Percentiles rank a stretch among this genome's conserved stretches.
These are phyloP conservation scores for Penicillium tannophilum DNA, from an alignment of 495 filamentous ascomycete species.

Conservation along the genomic window DNA sequence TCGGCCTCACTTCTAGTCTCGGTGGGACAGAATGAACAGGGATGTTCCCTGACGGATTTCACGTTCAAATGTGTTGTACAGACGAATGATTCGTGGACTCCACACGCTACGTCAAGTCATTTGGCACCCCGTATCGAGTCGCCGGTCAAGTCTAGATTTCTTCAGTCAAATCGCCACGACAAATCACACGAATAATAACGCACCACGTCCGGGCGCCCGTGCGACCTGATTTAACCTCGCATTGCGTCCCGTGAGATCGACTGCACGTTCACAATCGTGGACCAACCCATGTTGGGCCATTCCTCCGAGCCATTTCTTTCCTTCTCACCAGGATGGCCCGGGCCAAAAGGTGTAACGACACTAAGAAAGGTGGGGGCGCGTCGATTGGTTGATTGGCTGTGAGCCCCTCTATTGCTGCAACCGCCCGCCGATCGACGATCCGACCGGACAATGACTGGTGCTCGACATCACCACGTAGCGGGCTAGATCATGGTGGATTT, in stretches of 20 bases:
- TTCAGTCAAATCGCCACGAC: neutral
- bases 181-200: slow-evolving; percentile 14
- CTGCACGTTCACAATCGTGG: slow-evolving; percentile 31
- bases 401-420: slow-evolving; percentile 16
- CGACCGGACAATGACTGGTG: slow-evolving; percentile 34
- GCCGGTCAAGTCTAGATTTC: neutral
- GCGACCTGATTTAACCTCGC: slow-evolving; percentile 38
- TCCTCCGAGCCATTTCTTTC: slow-evolving; percentile 11
- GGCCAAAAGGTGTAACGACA: slow-evolving; percentile 31
- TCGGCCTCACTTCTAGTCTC: neutral
- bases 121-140: neutral
- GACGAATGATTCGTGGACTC: too few relatives aligned
- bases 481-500: slow-evolving; percentile 33
- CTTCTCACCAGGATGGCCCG: slow-evolving; percentile 18
- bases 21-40: slow-evolving; percentile 10
- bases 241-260: slow-evolving; percentile 39
- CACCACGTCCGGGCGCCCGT: slow-evolving; percentile 24
- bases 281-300: slow-evolving; percentile 10
- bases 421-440: slow-evolving; percentile 37
- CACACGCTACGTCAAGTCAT: neutral
- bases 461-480: slow-evolving; percentile 32
- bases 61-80: neutral
- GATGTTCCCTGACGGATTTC: slow-evolving; percentile 10
- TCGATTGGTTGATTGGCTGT: neutral
- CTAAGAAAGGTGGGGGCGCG: slow-evolving; percentile 4